Base-by-base conservation (phyloP, 1,284 basidiomycete species). In the Grifola frondosa region DNA sequence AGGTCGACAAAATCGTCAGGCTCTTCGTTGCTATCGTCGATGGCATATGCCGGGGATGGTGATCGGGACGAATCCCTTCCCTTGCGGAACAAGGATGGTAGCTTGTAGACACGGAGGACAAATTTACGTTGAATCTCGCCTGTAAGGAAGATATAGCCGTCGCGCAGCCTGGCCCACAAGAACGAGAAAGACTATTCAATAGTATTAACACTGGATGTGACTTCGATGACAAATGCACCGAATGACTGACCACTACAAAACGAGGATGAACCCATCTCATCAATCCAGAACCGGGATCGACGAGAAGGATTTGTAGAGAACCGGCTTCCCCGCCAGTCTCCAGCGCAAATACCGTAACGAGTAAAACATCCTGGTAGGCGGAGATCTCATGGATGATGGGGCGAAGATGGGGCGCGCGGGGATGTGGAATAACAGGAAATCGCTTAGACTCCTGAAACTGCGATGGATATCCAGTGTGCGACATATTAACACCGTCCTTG, bases 221-320 rank as follows among this genome's bases (percentile, higher is more conserved):
- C 9, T 5, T 30, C 30, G 7, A 32, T 13, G 13, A 5, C 16
- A n/a, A n/a, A 30, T 8, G 30, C 28, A 37, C 23, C 37, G 7
- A 13, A 30, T 30, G 10, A 46, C 65, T 46, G 38, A 69, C 69
- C 53, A 64, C 53, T 12, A 61, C 55, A 25, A 63, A 55, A 6
- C 49, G 21, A 2, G 68, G 62, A 40, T 67, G 53, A 9, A 69
- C 50, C 40, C 64, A 54, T 40, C 57, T 54, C 23, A 63, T 58
- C 1, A 46, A 49, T 12, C 63, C 62, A 6, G 64, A 65, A 12
- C 45, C 43, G 5, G 57, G 56, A 37, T 72, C 62, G 17, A 69
- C 49, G 22, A 73, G 53, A 13, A 71, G 48, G n/a, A 75, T 56
- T 39, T 67, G 64, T 42, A 69, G 66, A 20, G 58, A 56, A 6